A percentile compares a stretch with the other conserved stretches of the same genome.
Conservation (phyloP, 2,329 filamentous ascomycete genomes). For the Amylocarpus encephaloides region DNA sequence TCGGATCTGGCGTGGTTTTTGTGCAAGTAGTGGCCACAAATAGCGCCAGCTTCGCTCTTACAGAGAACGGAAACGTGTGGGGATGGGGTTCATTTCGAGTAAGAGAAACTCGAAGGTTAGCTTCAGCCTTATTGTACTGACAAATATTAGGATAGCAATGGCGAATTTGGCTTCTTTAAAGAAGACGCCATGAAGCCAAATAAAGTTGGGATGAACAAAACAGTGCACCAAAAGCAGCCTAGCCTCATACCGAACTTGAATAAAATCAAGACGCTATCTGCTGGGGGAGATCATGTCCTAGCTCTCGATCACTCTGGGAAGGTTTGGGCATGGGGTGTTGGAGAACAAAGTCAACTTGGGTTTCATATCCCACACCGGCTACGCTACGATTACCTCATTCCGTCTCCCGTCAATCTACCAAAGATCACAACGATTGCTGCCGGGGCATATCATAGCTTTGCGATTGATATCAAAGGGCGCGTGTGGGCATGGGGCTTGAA, state of each 20-base stretch:
- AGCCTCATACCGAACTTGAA: conserved; percentile 49
- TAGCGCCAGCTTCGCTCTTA: conserved; percentile 70
- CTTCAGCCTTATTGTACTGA: conserved; percentile 9
- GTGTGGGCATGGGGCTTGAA: conserved; percentile 82
- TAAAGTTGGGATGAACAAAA: conserved; percentile 14
- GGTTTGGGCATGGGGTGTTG: conserved; percentile 59
- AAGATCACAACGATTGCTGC: conserved; percentile 29
- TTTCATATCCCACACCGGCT: conserved; percentile 31
- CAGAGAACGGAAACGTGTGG: conserved; percentile 68
- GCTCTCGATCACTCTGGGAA: conserved; percentile 51
- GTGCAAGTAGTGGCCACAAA: conserved; percentile 66
- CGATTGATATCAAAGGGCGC: conserved; percentile 58
- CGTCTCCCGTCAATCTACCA: conserved; percentile 25
- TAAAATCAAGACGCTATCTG: conserved; percentile 46
- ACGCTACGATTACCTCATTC: conserved; percentile 18
- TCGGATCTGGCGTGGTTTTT: conserved; percentile 49
- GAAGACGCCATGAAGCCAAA: conserved; percentile 7
- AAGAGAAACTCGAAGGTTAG: conserved; percentile 25
- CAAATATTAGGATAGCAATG: conserved; percentile 48
- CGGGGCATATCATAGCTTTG: conserved; percentile 77
- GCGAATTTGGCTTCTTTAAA: conserved; percentile 49
- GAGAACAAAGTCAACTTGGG: conserved; percentile 43
- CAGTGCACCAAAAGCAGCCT: conserved; percentile 12
- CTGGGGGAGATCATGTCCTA: conserved; percentile 51
- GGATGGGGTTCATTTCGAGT: conserved; percentile 78